These are phyloP conservation scores for Podila clonocystis DNA, from an alignment of 192 early-diverging fungal species.

Conservation along the genomic window DNA sequence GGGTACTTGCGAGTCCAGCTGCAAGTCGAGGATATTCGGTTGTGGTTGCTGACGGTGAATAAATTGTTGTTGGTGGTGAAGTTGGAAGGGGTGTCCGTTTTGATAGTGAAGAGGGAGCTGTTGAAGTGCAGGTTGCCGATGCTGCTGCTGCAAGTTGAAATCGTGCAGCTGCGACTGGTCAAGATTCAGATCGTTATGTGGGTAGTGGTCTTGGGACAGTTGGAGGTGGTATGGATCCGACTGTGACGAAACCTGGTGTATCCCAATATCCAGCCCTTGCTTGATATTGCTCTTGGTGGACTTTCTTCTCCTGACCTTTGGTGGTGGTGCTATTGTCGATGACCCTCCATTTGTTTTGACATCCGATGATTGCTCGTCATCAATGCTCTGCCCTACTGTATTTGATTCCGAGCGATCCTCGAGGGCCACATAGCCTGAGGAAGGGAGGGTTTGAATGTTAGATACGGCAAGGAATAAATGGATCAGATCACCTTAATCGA, in stretches of 20 bases:
- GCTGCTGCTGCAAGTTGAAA: conserved; percentile 5
- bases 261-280: neutral
- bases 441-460: conserved; percentile 39
- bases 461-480: neutral
- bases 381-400: neutral
- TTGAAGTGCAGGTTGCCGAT: conserved; percentile 11
- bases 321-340: too few species aligned
- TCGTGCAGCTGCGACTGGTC: conserved; percentile 11
- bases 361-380: neutral
- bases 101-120: neutral
- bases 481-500: neutral
- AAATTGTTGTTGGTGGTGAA: conserved; percentile 7
- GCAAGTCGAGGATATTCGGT: conserved; percentile 14
- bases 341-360: too few species aligned
- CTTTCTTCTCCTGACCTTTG: neutral
- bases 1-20: conserved; percentile 25
- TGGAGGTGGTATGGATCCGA: neutral
- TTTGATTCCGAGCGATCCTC: neutral
- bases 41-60: conserved; percentile 7
- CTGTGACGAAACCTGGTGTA: neutral
- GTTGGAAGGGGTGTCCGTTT: neutral
- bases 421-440: conserved; percentile 73
- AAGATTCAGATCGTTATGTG: conserved; percentile 1
- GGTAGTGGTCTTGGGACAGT: neutral
- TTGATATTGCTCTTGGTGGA: neutral